Conservation (phyloP, 768 basidiomycete genomes). For the Termitomyces sp. region DNA sequence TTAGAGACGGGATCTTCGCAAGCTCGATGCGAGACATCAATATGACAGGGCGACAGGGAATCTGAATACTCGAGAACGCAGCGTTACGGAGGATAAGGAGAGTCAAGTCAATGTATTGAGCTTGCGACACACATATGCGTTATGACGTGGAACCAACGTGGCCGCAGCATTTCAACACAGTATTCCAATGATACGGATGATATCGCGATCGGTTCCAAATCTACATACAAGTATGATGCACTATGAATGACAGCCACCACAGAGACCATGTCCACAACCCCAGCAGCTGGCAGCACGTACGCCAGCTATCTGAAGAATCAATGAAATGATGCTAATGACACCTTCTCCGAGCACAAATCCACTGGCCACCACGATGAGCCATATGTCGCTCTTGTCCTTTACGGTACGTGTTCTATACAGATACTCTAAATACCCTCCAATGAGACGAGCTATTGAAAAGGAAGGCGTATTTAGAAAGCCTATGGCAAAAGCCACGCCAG, state of each 20-base stretch:
- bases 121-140: neutral
- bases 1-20: slow-evolving; percentile 66
- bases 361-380: slow-evolving; percentile 83
- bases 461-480: slow-evolving; percentile 95
- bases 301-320: slow-evolving; percentile 70
- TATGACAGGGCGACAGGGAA: neutral
- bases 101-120: neutral
- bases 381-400: slow-evolving; percentile 56
- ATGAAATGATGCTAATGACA: slow-evolving; percentile 75
- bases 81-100: neutral
- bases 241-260: slow-evolving; percentile 56
- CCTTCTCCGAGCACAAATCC: slow-evolving; percentile 97
- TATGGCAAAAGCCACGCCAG: slow-evolving; percentile 92
- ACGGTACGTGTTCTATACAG: slow-evolving; percentile 51
- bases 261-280: slow-evolving; percentile 78
- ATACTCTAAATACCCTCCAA: slow-evolving; percentile 83
- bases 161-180: neutral
- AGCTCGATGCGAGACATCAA: slow-evolving; percentile 71
- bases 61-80: neutral
- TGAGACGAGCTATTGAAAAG: slow-evolving; percentile 86
- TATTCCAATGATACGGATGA: neutral
- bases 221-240: neutral
- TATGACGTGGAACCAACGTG: slow-evolving; percentile 33
- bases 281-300: slow-evolving; percentile 76
- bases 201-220: neutral